These are phyloP conservation scores for Acephala macrosclerotiorum DNA, from an alignment of 2,329 filamentous ascomycete genomes.

Conservation along the genomic window DNA sequence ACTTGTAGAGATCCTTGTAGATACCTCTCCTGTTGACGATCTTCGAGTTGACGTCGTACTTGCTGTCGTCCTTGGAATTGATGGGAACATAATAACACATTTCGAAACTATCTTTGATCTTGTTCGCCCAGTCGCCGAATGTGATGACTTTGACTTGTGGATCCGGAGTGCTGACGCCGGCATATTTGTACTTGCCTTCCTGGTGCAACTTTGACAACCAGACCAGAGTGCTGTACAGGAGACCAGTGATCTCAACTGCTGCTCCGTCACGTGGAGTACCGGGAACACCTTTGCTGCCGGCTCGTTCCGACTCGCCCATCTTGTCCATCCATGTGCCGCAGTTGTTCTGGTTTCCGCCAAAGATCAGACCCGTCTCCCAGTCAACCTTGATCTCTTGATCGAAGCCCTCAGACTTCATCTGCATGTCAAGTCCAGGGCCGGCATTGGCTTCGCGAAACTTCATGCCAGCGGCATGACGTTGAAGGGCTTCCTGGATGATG, in stretches of 20 bases:
- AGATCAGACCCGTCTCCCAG: constrained; percentile 89
- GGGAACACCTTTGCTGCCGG: constrained; percentile 90
- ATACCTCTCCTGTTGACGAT: constrained; percentile 92
- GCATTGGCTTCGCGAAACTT: constrained; percentile 96
- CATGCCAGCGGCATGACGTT: constrained; percentile 89
- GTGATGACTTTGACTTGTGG: constrained; percentile 62
- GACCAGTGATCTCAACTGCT: constrained; percentile 91
- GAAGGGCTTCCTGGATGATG: constrained; percentile 90
- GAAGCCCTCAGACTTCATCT: constrained; percentile 94
- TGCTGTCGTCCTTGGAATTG: constrained; percentile 70
- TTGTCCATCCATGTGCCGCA: constrained; percentile 99
- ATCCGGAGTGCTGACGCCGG: constrained; percentile 72
- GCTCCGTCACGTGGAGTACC: constrained; percentile 97
- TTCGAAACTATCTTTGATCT: constrained; percentile 88
- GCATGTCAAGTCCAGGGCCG: constrained; percentile 83
- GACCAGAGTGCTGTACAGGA: constrained; percentile 85
- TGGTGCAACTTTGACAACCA: constrained; percentile 78
- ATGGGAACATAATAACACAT: constrained; percentile 87
- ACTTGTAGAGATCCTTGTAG: constrained; percentile 96
- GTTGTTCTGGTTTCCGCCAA: constrained; percentile 92
- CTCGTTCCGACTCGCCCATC: constrained; percentile 97
- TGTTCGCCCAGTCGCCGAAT: constrained; percentile 79
- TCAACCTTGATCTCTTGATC: constrained; percentile 90
- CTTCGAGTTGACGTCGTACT: constrained; percentile 80
- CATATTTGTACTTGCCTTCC: constrained; percentile 74